These are phyloP conservation scores for Kluyveromyces marxianus DNA, from an alignment of 1,139 yeast genomes.

Conservation along the genomic window DNA sequence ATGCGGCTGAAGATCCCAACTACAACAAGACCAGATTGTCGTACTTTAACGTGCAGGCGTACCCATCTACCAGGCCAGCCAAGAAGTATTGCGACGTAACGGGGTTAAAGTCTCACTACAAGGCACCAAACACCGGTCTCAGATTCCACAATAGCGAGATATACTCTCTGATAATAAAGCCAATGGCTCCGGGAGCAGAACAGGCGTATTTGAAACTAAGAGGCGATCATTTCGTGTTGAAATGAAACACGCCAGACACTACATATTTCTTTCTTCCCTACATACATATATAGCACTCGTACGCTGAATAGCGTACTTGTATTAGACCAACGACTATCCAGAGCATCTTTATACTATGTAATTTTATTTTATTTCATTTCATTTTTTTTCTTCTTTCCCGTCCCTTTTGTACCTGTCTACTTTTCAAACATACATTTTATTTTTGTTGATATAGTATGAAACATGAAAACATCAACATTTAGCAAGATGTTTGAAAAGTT, in stretches of 20 bases:
- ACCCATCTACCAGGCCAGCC: constrained; percentile 77
- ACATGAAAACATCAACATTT: too few relatives aligned
- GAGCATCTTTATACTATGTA: too few relatives aligned
- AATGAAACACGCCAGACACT: constrained; percentile 19
- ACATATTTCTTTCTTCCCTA: too few relatives aligned
- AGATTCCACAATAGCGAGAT: constrained; percentile 81
- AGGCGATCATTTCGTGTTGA: constrained; percentile 80
- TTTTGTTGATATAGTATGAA: too few relatives aligned
- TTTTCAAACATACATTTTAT: too few relatives aligned
- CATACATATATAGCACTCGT: too few relatives aligned
- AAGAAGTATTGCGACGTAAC: constrained; percentile 92
- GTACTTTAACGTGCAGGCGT: constrained; percentile 64
- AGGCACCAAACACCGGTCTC: constrained; percentile 66
- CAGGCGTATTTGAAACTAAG: constrained; percentile 85
- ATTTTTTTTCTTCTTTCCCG: constrained; percentile 3
- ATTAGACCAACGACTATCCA: too few relatives aligned
- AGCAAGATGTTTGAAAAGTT: background rate
- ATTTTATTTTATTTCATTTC: too few relatives aligned
- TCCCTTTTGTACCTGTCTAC: background rate
- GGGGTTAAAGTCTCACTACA: constrained; percentile 74
- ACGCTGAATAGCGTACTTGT: too few relatives aligned
- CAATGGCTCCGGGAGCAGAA: constrained; percentile 85
- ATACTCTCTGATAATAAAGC: constrained; percentile 65
- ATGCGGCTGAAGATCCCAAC: constrained; percentile 3
- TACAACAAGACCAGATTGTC: constrained; percentile 34